Conservation (phyloP, 176 grass and related monocot species). For the Triticum urartu region DNA sequence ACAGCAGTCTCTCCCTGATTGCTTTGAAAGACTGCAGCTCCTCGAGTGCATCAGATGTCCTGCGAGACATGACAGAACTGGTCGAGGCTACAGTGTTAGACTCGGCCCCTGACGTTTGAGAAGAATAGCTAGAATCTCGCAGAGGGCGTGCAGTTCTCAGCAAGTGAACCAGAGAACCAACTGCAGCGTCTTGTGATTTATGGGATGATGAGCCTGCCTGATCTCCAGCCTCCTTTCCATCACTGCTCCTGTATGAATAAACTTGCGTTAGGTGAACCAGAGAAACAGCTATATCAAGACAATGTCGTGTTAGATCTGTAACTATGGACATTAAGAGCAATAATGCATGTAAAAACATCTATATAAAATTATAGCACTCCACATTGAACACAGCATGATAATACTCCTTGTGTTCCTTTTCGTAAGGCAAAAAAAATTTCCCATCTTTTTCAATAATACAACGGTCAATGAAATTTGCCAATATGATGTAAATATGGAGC, state of each 20-base stretch:
- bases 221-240: slow-evolving; percentile 63
- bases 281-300: background rate
- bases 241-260: slow-evolving; percentile 50
- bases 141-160: slow-evolving; percentile 58
- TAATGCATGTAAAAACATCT: background rate
- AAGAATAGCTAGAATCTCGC: slow-evolving; percentile 58
- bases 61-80: slow-evolving; percentile 54
- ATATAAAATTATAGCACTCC: background rate
- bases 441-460: background rate
- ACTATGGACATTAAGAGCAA: background rate
- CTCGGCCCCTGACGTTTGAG: slow-evolving; percentile 44
- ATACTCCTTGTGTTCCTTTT: background rate
- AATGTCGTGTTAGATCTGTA: background rate
- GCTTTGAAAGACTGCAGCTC: slow-evolving; percentile 70
- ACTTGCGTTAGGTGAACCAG: background rate
- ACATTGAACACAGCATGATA: background rate
- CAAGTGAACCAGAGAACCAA: slow-evolving; percentile 73
- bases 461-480: background rate
- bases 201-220: slow-evolving; percentile 47
- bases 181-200: slow-evolving; percentile 88
- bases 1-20: slow-evolving; percentile 63
- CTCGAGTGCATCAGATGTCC: slow-evolving; percentile 65
- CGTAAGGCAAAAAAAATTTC: too few species aligned
- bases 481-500: background rate
- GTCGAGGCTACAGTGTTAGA: slow-evolving; percentile 40